A percentile compares a stretch with the other conserved stretches of the same genome.
Conservation (phyloP, 352 stramenopile species). For the Phytophthora vignae region DNA sequence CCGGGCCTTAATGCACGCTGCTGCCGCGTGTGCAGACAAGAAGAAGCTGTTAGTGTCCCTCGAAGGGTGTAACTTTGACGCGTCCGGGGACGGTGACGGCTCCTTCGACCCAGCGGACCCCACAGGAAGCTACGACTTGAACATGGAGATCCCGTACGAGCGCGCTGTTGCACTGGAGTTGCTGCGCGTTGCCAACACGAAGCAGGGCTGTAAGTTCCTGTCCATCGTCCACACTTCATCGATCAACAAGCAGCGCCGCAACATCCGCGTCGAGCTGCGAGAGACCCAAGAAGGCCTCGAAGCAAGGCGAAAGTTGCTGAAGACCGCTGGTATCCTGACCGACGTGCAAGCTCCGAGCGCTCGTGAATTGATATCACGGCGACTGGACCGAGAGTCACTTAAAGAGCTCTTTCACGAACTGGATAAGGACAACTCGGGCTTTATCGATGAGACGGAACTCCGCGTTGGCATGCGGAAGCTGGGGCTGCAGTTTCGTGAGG, state of each 20-base stretch:
- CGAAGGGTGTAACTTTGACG: conserved; percentile 82
- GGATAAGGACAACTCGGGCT: conserved; percentile 72
- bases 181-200: conserved; percentile 72
- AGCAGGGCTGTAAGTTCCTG: conserved; percentile 85
- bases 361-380: conserved; percentile 30
- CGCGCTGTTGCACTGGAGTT: conserved; percentile 76
- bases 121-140: conserved; percentile 78
- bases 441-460: conserved; percentile 70
- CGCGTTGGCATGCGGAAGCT: conserved; percentile 58
- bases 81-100: conserved; percentile 62
- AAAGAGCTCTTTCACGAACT: conserved; percentile 67
- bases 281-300: conserved; percentile 52
- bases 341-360: conserved; percentile 35
- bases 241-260: conserved; percentile 51
- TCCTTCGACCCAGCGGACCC: conserved; percentile 75
- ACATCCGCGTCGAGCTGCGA: conserved; percentile 71
- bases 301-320: conserved; percentile 58
- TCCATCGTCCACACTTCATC: conserved; percentile 64
- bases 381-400: conserved; percentile 61
- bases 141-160: conserved; percentile 82
- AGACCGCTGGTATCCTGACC: conserved; percentile 74
- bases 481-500: conserved; percentile 60
- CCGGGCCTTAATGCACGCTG: conserved; percentile 67
- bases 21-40: conserved; percentile 60
- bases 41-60: conserved; percentile 62